phyloP scores from a whole-genome alignment of 2,329 filamentous ascomycete genomes.

The Anthostomella pinea region DNA sequence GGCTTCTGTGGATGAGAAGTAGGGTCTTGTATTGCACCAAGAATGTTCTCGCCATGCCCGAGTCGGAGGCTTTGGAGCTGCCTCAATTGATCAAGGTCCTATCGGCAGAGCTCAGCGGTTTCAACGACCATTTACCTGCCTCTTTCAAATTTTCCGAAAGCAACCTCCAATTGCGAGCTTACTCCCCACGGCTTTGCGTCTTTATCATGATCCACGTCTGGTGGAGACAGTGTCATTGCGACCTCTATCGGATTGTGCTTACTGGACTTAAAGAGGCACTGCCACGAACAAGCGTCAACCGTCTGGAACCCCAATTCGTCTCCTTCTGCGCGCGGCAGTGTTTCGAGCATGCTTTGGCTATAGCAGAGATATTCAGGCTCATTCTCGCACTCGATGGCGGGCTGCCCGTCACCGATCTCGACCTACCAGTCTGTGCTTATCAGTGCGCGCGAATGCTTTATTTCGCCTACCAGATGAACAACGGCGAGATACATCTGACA shows the following conservation, averaged over 20 bases:
- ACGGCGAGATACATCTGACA: constrained; percentile 42
- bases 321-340: constrained; percentile 49
- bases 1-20: constrained; percentile 53
- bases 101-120: constrained; percentile 43
- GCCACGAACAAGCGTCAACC: constrained; percentile 40
- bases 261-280: constrained; percentile 51
- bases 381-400: constrained; percentile 49
- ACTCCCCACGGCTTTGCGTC: constrained; percentile 55
- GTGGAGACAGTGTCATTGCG: constrained; percentile 58
- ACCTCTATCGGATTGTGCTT: constrained; percentile 53
- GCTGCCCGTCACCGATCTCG: constrained; percentile 52
- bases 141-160: constrained; percentile 58
- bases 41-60: constrained; percentile 39
- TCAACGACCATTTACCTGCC: constrained; percentile 50
- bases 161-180: constrained; percentile 53
- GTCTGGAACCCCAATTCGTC: constrained; percentile 48
- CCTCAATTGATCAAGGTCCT: constrained; percentile 48
- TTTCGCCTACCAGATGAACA: constrained; percentile 47
- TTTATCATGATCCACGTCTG: constrained; percentile 60
- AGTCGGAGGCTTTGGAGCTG: constrained; percentile 43
- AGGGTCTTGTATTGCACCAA: constrained; percentile 54
- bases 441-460: constrained; percentile 54
- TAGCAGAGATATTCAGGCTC: constrained; percentile 53
- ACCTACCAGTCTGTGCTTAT: constrained; percentile 54
- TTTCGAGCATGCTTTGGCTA: constrained; percentile 52